A percentile compares a stretch with the other conserved stretches of the same genome.
These are phyloP conservation scores for Macrophomina tecta DNA, from an alignment of 2,329 filamentous ascomycete species.

Conservation along the genomic window DNA sequence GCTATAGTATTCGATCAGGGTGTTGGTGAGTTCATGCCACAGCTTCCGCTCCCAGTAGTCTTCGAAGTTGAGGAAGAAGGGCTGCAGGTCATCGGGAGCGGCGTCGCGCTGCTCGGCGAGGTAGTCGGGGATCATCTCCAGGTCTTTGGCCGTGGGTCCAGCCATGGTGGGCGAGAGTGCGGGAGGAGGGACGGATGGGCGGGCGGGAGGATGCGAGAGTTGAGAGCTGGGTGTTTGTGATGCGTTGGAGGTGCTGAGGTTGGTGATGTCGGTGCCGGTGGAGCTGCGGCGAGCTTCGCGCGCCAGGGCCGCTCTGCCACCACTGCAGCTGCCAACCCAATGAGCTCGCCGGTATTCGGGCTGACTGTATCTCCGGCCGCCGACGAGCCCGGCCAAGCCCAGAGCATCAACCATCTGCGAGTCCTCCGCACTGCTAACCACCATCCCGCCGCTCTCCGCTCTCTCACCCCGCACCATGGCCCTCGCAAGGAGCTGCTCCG, in stretches of 20 bases:
- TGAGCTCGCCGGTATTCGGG: conserved; percentile 18
- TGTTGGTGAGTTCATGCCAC: conserved; percentile 97
- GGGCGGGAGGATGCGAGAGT: conserved; percentile 8
- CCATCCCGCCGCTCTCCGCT: conserved; percentile 38
- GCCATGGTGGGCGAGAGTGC: conserved; percentile 38
- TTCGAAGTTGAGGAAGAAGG: conserved; percentile 89
- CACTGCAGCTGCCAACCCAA: conserved; percentile 6
- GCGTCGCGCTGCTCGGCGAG: conserved; percentile 87
- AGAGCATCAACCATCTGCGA: conserved; percentile 29
- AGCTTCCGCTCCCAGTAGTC: conserved; percentile 98
- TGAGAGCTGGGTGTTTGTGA: conserved; percentile 20
- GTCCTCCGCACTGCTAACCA: conserved; percentile 60
- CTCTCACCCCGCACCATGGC: conserved; percentile 48
- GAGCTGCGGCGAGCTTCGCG: conserved; percentile 28
- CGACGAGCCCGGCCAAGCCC: conserved; percentile 21
- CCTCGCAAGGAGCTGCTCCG: conserved; percentile 47
- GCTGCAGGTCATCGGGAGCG: conserved; percentile 85
- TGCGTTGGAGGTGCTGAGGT: conserved; percentile 32
- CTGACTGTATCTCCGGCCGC: conserved; percentile 26
- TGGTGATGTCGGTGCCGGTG: conserved; percentile 29
- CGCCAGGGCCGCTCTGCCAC: neutral
- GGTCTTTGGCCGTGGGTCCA: conserved; percentile 66
- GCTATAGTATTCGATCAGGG: conserved; percentile 86
- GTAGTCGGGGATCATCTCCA: conserved; percentile 89
- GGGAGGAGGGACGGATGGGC: neutral